These are phyloP conservation scores for Trichophyton verrucosum DNA, from an alignment of 2,329 filamentous ascomycete species.

Conservation along the genomic window DNA sequence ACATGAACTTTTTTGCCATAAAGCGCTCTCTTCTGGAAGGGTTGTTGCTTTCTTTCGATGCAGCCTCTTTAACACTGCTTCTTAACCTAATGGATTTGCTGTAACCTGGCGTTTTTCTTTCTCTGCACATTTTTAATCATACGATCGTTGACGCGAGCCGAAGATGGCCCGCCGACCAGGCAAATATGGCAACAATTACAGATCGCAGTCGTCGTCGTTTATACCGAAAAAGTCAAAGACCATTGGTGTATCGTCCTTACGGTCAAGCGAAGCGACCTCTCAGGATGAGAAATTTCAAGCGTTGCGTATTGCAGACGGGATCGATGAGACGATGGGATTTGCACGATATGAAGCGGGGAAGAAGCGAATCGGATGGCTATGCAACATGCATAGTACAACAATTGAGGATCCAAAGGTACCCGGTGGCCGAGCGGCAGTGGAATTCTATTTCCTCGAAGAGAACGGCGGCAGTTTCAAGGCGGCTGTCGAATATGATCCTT, in stretches of 20 bases:
- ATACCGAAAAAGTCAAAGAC: slow-evolving; percentile 54
- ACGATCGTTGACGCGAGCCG: slow-evolving; percentile 14
- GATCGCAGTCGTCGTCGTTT: slow-evolving; percentile 31
- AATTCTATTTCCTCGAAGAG: slow-evolving; percentile 94
- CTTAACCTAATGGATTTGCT: neutral
- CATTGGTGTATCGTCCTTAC: slow-evolving; percentile 61
- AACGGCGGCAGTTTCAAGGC: slow-evolving; percentile 88
- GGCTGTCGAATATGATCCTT: slow-evolving; percentile 90
- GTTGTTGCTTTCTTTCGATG: neutral
- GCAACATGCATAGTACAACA: slow-evolving; percentile 83
- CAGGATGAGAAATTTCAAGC: slow-evolving; percentile 88
- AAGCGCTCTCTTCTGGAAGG: neutral
- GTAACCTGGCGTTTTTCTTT: neutral
- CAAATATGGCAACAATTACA: slow-evolving; percentile 50
- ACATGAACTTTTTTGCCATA: neutral
- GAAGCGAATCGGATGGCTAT: slow-evolving; percentile 80
- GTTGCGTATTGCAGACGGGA: slow-evolving; percentile 66
- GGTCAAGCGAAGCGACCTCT: slow-evolving; percentile 72
- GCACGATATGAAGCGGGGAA: slow-evolving; percentile 77
- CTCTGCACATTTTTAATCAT: neutral
- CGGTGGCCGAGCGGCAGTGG: slow-evolving; percentile 76
- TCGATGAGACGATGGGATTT: slow-evolving; percentile 94
- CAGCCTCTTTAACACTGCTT: neutral
- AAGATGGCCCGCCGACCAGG: slow-evolving; percentile 44
- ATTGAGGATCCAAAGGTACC: slow-evolving; percentile 73